Evolutionary conservation across 495 filamentous ascomycete species (phyloP), one percentile per base, ranked within the genome.

Genomic region (Delitschia confertaspora): DNA sequence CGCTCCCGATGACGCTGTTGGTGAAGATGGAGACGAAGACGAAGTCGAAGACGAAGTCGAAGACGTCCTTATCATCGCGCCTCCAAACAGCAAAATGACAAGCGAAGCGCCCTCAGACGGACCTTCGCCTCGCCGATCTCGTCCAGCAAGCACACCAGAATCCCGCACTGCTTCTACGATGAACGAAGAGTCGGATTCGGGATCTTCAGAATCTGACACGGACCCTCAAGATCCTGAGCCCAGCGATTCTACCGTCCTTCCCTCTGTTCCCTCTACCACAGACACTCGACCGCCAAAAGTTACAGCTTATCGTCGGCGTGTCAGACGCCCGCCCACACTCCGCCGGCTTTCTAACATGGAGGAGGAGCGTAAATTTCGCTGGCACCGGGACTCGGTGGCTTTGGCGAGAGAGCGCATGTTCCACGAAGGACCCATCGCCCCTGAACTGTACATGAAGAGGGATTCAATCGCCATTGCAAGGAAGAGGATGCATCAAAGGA

Each of bases 371-470:
- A 33, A 34, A 21, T 55, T 55, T 27, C 40, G 42, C 6, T 35
- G 38, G 31, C 51, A 55, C 24, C 51, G 45, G 27, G 45, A 54
- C 39, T 54, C 51, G 2, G 39, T 54, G 1, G 38, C 45, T 4
- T 41, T 54, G 6, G 45, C 45, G 3, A 38, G 45, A 1, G 39
- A 38, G 10, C 51, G 51, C 2, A 45, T 54, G 34, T 25, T 45
- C 35, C 38, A 49, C 18, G 27, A 38, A 16, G 35, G 45, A 1
- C 45, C 45, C 17, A 26, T 49, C 0, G 48, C 45, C 4, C 45
- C 45, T 0, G 45, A 49, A 8, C 51, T 48, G 29, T 45, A 49
- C 17, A 36, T 40, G 40, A 38, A 54, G n/a, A 27, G 51, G 2
- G 51, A 55, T 26, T 55, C 51, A 1, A 37, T 55, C 23, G 22